Conservation (phyloP, 2,329 filamentous ascomycete species). For the Chaetomium olivaceum region DNA sequence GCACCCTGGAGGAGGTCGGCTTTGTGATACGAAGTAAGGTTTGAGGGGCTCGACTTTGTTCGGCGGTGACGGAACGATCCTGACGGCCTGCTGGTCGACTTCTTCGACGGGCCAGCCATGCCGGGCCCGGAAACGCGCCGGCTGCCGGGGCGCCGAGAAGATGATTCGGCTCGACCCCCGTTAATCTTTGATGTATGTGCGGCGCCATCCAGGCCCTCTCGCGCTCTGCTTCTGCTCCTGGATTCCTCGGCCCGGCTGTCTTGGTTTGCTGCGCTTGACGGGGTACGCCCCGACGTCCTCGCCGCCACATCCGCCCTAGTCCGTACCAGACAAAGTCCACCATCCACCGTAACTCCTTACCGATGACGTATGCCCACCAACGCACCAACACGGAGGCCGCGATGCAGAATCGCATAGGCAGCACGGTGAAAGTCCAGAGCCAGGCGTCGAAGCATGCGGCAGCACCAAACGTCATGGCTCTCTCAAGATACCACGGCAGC, state of each 20-base stretch:
- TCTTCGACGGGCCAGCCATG: conserved; percentile 10
- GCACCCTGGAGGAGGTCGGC: conserved; percentile 90
- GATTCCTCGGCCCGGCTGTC: conserved; percentile 40
- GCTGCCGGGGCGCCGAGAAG: conserved; percentile 23
- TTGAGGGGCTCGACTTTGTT: conserved; percentile 82
- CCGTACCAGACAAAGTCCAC: conserved; percentile 77
- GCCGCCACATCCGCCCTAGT: conserved; percentile 73
- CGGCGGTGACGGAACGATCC: conserved; percentile 63
- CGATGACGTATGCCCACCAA: conserved; percentile 75
- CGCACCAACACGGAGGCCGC: conserved; percentile 73
- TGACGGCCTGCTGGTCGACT: conserved; percentile 34
- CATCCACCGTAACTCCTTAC: conserved; percentile 71
- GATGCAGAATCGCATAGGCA: conserved; percentile 84
- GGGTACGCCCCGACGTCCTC: conserved; percentile 51
- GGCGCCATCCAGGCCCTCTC: conserved; percentile 19
- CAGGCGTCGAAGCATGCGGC: conserved; percentile 92
- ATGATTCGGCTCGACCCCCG: background rate
- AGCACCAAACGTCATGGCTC: conserved; percentile 82
- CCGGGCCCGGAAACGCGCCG: conserved; percentile 6
- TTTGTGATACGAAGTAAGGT: conserved; percentile 84
- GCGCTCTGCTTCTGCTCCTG: conserved; percentile 40
- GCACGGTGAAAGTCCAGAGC: conserved; percentile 94
- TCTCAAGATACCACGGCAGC: conserved; percentile 78
- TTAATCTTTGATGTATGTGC: background rate
- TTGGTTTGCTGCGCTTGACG: conserved; percentile 33